Evolutionary conservation across 2,329 filamentous ascomycete species (phyloP).

Genomic region (Fusarium begoniae): DNA sequence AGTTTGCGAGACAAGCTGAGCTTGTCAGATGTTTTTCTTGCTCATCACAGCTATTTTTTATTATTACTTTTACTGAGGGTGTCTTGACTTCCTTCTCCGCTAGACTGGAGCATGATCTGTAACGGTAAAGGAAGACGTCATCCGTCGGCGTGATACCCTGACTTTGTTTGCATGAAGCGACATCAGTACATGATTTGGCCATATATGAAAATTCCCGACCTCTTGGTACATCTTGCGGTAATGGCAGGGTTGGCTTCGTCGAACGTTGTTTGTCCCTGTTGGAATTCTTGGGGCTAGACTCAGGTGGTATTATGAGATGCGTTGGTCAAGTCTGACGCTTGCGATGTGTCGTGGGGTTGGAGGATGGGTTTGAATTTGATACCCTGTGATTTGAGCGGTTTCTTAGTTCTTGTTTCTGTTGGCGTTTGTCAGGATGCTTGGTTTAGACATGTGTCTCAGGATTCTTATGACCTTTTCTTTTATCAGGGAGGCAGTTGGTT

Average conservation of each 20-base stretch:
- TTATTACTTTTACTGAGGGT: slow-evolving; percentile 9
- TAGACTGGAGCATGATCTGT: slow-evolving; percentile 2
- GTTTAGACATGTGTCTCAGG: slow-evolving; percentile 38
- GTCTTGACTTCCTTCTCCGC: not conserved
- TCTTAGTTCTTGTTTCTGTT: slow-evolving; percentile 14
- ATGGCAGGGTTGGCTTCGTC: not conserved
- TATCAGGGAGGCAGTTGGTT: slow-evolving; percentile 17
- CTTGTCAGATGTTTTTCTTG: slow-evolving; percentile 26
- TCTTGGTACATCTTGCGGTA: not conserved
- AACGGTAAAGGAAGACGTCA: slow-evolving; percentile 16
- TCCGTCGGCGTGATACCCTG: slow-evolving; percentile 41
- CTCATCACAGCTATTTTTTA: slow-evolving; percentile 1
- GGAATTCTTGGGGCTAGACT: slow-evolving; percentile 11
- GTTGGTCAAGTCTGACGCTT: slow-evolving; percentile 18
- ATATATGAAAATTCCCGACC: not conserved
- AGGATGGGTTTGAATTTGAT: slow-evolving; percentile 40
- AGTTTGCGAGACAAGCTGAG: slow-evolving; percentile 1
- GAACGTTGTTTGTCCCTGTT: not conserved
- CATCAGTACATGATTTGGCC: not conserved
- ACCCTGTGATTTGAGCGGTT: slow-evolving; percentile 32
- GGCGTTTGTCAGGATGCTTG: slow-evolving; percentile 28
- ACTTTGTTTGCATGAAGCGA: slow-evolving; percentile 34
- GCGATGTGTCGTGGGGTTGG: slow-evolving; percentile 3
- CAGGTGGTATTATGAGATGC: slow-evolving; percentile 15
- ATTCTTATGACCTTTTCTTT: slow-evolving; percentile 27